These are phyloP conservation scores for Pelargonium citronellum DNA, from an alignment of 441 rosid genomes.

Conservation along the genomic window DNA sequence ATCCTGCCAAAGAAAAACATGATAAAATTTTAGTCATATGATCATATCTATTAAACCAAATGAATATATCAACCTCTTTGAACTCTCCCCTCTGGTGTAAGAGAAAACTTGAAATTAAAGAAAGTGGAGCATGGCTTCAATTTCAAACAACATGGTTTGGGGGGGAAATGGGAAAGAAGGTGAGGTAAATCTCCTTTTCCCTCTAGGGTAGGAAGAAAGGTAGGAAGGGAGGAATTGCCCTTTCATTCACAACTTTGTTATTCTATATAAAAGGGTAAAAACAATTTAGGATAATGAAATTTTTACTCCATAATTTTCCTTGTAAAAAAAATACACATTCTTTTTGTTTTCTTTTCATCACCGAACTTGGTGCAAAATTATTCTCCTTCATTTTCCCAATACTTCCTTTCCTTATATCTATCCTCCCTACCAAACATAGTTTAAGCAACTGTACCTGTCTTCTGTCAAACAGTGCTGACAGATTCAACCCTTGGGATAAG, in stretches of 20 bases:
- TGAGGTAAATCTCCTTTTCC: not conserved
- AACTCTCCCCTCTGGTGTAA: not conserved
- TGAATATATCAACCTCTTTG: not conserved
- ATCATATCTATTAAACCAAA: not conserved
- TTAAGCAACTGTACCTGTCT: slow-evolving; percentile 48
- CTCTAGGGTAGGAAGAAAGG: not conserved
- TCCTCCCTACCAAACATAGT: slow-evolving; percentile 11
- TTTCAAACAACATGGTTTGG: not conserved
- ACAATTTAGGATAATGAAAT: too few species aligned
- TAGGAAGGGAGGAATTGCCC: not conserved
- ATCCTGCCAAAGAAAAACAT: slow-evolving; percentile 41
- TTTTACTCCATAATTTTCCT: not conserved
- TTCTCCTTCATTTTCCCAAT: not conserved
- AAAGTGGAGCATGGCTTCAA: not conserved
- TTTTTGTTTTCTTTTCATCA: not conserved
- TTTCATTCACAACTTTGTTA: not conserved
- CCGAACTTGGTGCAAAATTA: not conserved
- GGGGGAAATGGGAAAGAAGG: not conserved
- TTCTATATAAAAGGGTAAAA: not conserved
- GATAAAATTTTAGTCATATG: not conserved
- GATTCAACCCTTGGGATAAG: slow-evolving; percentile 85
- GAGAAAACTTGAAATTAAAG: not conserved
- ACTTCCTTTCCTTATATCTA: not conserved
- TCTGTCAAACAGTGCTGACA: slow-evolving; percentile 82
- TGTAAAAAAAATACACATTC: not conserved